Evolutionary conservation across 2,329 filamentous ascomycete species (phyloP), one percentile per base, ranked within the genome.

Genomic region (Scedosporium apiospermum): DNA sequence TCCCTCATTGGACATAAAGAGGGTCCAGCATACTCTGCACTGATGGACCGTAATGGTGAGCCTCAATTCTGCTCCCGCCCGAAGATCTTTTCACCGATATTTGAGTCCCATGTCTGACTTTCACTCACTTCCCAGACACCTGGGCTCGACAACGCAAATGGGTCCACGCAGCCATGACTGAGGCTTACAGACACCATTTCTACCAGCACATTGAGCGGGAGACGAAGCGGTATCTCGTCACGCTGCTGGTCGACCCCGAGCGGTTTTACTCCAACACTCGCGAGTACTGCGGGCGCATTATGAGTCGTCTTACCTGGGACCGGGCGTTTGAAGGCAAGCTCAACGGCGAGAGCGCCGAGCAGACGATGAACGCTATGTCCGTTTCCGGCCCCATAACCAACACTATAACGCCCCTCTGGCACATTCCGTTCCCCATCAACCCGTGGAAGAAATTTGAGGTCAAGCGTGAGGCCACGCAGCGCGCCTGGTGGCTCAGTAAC

Each of bases 331-430:
- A 77, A 63, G 79, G 78, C 21, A 73, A 73, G 61, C 68, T 70
- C 42, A 80, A 79, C 65, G 79, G 77, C 49, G 74, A 79, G 53
- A 77, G 73, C 64, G 79, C 79, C 62, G 76, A 79, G 69, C 68
- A 68, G 62, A 82, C 78, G 2, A 71, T 81, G 57, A 77, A 77
- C 58, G 78, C 75, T 66, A 81, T 81, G 79, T 80, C 78, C n/a
- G 75, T 81, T n/a, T 80, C 77, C 4, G 79, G 79, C 0, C 78
- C 78, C 14, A 72, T 82, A 61, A 77, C 80, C 67, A 82, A 82
- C 69, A 79, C 77, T 2, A 68, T 80, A 67, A 76, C 78, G n/a
- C 77, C 78, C 0, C 68, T 82, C 3, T 82, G 79, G 79, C 65
- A 75, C 46, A 67, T 81, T 64, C 69, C 74, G 1, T 42, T 78